Conservation (phyloP, 1,284 basidiomycete genomes). For the Grifola frondosa region DNA sequence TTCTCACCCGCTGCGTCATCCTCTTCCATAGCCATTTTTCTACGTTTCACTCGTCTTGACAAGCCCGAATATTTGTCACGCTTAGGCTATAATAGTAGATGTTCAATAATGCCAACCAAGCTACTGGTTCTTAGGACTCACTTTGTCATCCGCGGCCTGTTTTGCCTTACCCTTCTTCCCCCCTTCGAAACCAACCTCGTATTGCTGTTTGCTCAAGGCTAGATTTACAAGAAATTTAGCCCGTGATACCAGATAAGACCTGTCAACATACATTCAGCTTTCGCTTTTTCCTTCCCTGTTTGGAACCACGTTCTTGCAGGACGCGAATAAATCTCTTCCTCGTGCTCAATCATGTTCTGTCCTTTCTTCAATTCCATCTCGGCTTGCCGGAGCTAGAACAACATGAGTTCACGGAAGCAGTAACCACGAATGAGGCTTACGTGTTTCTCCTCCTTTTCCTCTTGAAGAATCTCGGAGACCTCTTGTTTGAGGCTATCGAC, state of each 20-base stretch:
- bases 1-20: constrained; percentile 63
- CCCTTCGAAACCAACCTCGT: constrained; percentile 54
- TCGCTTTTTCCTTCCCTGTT: constrained; percentile 79
- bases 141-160: constrained; percentile 33
- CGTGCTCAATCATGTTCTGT: constrained; percentile 93
- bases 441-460: constrained; percentile 96
- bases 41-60: constrained; percentile 79
- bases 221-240: constrained; percentile 12
- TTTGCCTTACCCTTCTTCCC: constrained; percentile 25
- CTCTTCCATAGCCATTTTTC: constrained; percentile 82
- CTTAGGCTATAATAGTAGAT: constrained; percentile 46
- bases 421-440: constrained; percentile 38
- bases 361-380: constrained; percentile 98
- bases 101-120: constrained; percentile 15
- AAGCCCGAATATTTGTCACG: constrained; percentile 82
- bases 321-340: constrained; percentile 91
- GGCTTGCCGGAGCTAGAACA: constrained; percentile 71
- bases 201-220: constrained; percentile 74
- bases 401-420: constrained; percentile 2
- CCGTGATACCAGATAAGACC: constrained; percentile 10
- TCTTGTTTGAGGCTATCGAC: constrained; percentile 78
- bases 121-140: constrained; percentile 13
- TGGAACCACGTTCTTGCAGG: constrained; percentile 99
- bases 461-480: constrained; percentile 79
- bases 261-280: constrained; percentile 65